These are phyloP conservation scores for Fraxinus albicans DNA, from an alignment of 305 asterid genomes.

Conservation along the genomic window DNA sequence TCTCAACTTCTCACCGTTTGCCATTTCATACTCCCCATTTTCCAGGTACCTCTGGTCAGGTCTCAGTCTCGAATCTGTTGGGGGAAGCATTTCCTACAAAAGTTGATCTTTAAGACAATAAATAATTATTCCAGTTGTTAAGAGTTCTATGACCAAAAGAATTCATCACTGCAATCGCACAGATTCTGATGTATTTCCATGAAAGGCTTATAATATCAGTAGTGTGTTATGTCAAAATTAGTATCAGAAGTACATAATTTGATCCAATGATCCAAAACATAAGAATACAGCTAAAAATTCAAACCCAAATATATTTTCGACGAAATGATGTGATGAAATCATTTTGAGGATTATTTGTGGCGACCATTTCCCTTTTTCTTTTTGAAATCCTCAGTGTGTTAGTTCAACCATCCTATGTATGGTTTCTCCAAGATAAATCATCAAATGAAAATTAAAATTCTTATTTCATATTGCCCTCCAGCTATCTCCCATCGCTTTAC, in stretches of 20 bases:
- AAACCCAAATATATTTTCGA: background rate
- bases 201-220: background rate
- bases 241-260: background rate
- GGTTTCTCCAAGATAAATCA: background rate
- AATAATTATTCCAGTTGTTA: background rate
- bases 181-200: background rate
- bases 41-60: conserved; percentile 70
- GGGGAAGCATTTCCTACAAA: conserved; percentile 56
- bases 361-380: background rate
- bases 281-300: background rate
- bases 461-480: background rate
- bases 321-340: background rate
- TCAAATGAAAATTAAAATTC: background rate
- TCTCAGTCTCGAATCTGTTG: conserved; percentile 68
- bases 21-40: conserved; percentile 61
- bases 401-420: background rate
- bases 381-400: background rate
- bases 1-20: conserved; percentile 59
- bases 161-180: background rate
- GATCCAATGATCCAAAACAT: background rate
- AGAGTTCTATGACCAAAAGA: background rate
- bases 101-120: background rate
- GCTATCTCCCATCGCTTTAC: background rate
- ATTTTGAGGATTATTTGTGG: background rate
- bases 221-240: background rate